Evolutionary conservation across 148 eudicot species (phyloP).

Genomic region (Rhododendron henanense): DNA sequence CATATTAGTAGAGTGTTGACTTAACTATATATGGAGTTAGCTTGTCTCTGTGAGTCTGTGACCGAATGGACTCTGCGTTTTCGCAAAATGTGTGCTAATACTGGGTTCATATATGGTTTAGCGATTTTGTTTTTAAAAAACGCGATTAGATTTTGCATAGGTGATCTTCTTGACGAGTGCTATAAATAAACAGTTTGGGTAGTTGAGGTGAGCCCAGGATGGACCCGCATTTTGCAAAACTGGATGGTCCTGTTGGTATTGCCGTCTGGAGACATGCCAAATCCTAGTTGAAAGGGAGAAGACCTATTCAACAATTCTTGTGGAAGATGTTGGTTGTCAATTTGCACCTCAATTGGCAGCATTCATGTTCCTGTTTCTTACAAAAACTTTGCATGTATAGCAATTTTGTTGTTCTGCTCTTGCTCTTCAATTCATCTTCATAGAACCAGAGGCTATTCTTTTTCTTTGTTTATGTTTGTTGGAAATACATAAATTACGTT

Average conservation of each 20-base stretch:
- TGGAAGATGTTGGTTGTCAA: background rate
- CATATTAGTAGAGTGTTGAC: background rate
- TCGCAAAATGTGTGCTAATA: background rate
- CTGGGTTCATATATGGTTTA: background rate
- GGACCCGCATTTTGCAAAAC: background rate
- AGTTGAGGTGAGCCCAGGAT: background rate
- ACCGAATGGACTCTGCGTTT: background rate
- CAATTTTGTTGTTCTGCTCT: background rate
- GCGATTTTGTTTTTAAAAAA: background rate
- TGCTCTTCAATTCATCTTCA: background rate
- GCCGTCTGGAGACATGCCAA: background rate
- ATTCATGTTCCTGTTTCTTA: background rate
- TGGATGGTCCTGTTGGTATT: background rate
- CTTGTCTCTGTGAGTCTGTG: background rate
- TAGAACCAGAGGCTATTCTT: background rate
- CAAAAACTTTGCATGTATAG: background rate
- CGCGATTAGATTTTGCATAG: background rate
- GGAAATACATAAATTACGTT: background rate
- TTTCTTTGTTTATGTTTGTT: background rate
- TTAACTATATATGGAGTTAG: background rate
- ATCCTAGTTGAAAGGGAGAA: background rate
- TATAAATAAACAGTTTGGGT: background rate
- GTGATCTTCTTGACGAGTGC: background rate
- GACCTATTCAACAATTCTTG: background rate
- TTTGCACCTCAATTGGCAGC: background rate